These are phyloP conservation scores for Brassica carinata DNA, from an alignment of 345 rosid genomes.

Conservation along the genomic window DNA sequence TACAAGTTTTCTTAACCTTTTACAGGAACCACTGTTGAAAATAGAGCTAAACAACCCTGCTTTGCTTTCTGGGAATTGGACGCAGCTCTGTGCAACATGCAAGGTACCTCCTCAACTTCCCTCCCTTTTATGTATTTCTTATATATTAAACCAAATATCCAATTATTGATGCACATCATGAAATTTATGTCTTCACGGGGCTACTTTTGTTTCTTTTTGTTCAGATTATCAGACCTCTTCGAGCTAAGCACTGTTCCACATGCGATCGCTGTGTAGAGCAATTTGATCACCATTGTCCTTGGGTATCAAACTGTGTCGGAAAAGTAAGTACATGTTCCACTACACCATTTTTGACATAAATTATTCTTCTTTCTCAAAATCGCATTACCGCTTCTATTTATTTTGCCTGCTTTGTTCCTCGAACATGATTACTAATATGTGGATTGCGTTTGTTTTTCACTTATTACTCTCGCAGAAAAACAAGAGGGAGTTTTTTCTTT, in stretches of 20 bases:
- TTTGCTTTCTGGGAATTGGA: constrained; percentile 94
- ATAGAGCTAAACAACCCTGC: constrained; percentile 90
- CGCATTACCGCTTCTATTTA: not conserved
- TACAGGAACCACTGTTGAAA: constrained; percentile 88
- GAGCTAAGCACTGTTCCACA: constrained; percentile 95
- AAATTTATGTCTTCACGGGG: constrained; percentile 7
- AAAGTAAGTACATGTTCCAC: constrained; percentile 56
- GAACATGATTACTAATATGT: constrained; percentile 26
- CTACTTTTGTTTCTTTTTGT: constrained; percentile 6
- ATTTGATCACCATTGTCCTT: constrained; percentile 99
- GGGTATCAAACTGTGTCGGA: constrained; percentile 98
- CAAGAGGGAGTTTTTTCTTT: constrained; percentile 89
- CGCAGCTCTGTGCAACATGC: constrained; percentile 98
- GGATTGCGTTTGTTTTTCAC: constrained; percentile 7
- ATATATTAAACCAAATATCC: constrained; percentile 2
- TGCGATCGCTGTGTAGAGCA: constrained; percentile 97
- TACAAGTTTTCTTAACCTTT: constrained; percentile 23
- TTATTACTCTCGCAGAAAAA: constrained; percentile 68
- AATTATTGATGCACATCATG: constrained; percentile 17
- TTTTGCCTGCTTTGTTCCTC: constrained; percentile 44
- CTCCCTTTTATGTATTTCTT: constrained; percentile 8
- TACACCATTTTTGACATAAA: not conserved
- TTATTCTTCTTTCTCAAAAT: not conserved
- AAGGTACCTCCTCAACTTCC: constrained; percentile 54
- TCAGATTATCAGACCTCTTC: constrained; percentile 95